These are phyloP conservation scores for Eucalyptus erythrocorys DNA, from an alignment of 345 rosid genomes.

Conservation along the genomic window DNA sequence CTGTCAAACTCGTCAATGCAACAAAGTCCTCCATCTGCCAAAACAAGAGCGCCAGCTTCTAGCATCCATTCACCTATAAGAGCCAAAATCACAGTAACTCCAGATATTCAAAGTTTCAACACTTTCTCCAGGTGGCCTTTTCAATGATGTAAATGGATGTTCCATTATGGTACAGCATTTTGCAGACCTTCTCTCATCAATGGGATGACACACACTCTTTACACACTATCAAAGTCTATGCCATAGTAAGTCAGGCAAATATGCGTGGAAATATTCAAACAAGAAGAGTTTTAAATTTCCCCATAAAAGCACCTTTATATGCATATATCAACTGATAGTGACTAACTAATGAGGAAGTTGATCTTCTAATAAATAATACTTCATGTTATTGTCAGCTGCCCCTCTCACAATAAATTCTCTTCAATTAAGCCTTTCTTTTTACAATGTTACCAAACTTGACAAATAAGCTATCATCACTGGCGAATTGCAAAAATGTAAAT, in stretches of 20 bases:
- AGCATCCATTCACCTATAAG: constrained; percentile 87
- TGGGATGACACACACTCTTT: background rate
- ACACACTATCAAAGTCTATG: background rate
- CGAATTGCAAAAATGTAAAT: background rate
- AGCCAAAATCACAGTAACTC: background rate
- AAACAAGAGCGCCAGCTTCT: constrained; percentile 99
- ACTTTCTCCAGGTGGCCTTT: background rate
- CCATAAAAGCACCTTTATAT: background rate
- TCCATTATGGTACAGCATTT: background rate
- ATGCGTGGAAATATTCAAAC: background rate
- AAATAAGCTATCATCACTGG: background rate
- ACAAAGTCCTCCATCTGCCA: constrained; percentile 98
- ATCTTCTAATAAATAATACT: background rate
- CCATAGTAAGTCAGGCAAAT: background rate
- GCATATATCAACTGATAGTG: background rate
- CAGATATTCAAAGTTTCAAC: background rate
- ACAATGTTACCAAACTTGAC: background rate
- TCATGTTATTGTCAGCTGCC: background rate
- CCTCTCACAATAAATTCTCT: background rate
- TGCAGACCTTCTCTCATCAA: background rate
- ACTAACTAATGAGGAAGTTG: background rate
- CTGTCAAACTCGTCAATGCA: constrained; percentile 99
- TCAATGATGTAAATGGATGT: background rate
- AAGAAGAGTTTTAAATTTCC: background rate
- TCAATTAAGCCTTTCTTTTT: background rate